Conservation (phyloP, 768 basidiomycete species). For the Mycena metata region DNA sequence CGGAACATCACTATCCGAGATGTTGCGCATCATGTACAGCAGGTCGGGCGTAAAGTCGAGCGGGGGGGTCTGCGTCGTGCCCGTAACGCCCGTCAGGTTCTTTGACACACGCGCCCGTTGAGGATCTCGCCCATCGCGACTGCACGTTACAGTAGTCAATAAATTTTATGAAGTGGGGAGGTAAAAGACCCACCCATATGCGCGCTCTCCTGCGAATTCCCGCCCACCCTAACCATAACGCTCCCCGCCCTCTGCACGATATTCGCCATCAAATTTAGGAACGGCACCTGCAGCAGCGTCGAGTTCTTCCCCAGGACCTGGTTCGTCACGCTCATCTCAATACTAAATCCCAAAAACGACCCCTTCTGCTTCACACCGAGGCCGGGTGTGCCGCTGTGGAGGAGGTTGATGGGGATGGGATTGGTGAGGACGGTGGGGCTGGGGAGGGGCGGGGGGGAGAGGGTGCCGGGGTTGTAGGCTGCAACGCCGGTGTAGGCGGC, state of each 20-base stretch:
- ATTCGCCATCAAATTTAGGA: constrained; percentile 84
- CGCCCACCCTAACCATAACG: constrained; percentile 78
- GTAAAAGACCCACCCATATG: no score
- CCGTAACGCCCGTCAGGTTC: constrained; percentile 37
- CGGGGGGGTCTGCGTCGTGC: constrained; percentile 72
- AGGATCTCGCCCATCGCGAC: constrained; percentile 55
- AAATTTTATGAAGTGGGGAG: no score
- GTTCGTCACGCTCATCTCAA: constrained; percentile 74
- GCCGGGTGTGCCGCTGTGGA: constrained; percentile 48
- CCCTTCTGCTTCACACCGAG: constrained; percentile 55
- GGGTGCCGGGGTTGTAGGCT: constrained; percentile 65
- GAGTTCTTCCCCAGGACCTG: constrained; percentile 68
- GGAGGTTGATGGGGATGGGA: constrained; percentile 62
- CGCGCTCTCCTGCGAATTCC: no score
- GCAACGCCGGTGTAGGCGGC: constrained; percentile 60
- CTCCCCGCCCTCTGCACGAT: constrained; percentile 72
- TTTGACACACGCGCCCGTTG: constrained; percentile 60
- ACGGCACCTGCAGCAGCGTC: constrained; percentile 67
- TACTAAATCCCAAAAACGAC: constrained; percentile 67
- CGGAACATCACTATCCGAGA: no score
- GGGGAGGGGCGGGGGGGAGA: constrained; percentile 67
- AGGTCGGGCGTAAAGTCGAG: constrained; percentile 75
- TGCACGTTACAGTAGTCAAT: no score
- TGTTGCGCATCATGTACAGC: constrained; percentile 73
- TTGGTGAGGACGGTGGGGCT: constrained; percentile 54